phyloP scores from a whole-genome alignment of 2,329 filamentous ascomycete species.

The Claviceps digitariae region DNA sequence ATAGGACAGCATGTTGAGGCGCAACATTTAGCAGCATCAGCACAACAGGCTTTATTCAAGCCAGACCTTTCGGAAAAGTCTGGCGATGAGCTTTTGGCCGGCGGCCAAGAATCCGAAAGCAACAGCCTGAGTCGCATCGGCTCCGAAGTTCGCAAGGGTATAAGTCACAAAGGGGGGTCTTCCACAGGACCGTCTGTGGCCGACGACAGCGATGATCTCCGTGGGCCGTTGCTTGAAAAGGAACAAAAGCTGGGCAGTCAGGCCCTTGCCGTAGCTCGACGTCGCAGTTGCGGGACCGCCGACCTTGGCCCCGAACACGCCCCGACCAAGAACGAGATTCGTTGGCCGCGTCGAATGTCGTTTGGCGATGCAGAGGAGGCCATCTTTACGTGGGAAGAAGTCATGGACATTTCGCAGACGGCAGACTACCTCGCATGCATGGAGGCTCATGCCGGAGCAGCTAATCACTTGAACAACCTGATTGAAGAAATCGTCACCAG shows the following conservation, averaged over 20 bases:
- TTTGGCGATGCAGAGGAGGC: slow-evolving; percentile 65
- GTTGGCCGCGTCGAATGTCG: slow-evolving; percentile 59
- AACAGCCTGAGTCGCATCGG: slow-evolving; percentile 17
- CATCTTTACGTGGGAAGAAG: slow-evolving; percentile 51
- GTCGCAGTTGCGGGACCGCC: slow-evolving; percentile 39
- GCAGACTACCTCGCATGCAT: slow-evolving; percentile 15
- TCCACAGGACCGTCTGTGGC: slow-evolving; percentile 47
- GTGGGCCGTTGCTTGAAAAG: slow-evolving; percentile 36
- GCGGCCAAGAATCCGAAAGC: slow-evolving; percentile 11
- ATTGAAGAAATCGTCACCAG: slow-evolving; percentile 37
- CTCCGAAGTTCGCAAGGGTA: slow-evolving; percentile 29
- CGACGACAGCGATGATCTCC: slow-evolving; percentile 47
- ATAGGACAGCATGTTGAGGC: slow-evolving; percentile 13
- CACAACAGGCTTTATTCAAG: slow-evolving; percentile 10
- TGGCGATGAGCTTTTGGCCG: slow-evolving; percentile 11
- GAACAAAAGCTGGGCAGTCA: slow-evolving; percentile 30
- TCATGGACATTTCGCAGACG: slow-evolving; percentile 28
- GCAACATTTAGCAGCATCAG: slow-evolving; percentile 15
- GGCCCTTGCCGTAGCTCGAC: slow-evolving; percentile 43
- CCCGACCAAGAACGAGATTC: slow-evolving; percentile 38
- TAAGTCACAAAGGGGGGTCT: slow-evolving; percentile 26
- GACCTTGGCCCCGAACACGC: slow-evolving; percentile 16
- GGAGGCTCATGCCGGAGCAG: slow-evolving; percentile 34
- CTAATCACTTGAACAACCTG: slow-evolving; percentile 38
- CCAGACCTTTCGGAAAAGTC: slow-evolving; percentile 8